A percentile compares a stretch with the other conserved stretches of the same genome.
These are phyloP conservation scores for Lachancea fermentati DNA, from an alignment of 805 yeast genomes.

Conservation along the genomic window DNA sequence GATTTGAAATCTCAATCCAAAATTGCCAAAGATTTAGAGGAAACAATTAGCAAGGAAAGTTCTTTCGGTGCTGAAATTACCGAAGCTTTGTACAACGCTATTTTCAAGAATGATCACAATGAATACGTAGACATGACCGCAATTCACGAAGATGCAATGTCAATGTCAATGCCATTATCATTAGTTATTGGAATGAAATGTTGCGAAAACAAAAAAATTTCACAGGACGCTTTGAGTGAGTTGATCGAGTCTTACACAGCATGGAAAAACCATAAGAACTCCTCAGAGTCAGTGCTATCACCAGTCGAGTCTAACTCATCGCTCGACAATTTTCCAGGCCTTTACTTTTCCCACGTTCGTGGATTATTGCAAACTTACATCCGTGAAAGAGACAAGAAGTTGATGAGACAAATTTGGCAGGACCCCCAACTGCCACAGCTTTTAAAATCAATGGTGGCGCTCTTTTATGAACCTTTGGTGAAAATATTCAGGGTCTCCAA, in stretches of 20 bases:
- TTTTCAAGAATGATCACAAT: conserved; percentile 32
- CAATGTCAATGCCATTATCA: conserved; percentile 24
- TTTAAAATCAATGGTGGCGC: conserved; percentile 63
- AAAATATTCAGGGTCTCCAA: conserved; percentile 61
- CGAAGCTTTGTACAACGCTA: conserved; percentile 27
- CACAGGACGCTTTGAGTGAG: conserved; percentile 22
- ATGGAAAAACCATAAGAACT: conserved; percentile 22
- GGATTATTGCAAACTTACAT: conserved; percentile 59
- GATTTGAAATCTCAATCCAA: conserved; percentile 61
- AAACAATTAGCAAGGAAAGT: conserved; percentile 29
- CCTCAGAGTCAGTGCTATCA: conserved; percentile 15
- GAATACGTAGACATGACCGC: conserved; percentile 25
- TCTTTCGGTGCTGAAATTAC: conserved; percentile 24
- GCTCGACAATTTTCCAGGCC: conserved; percentile 29
- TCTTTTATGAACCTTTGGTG: conserved; percentile 72
- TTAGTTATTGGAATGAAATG: conserved; percentile 23
- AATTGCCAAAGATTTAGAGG: conserved; percentile 44
- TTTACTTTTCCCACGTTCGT: conserved; percentile 47
- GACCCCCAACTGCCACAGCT: conserved; percentile 78
- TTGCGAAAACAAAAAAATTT: conserved; percentile 15
- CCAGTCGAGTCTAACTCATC: conserved; percentile 12
- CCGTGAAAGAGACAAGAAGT: conserved; percentile 68
- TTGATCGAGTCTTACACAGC: conserved; percentile 26
- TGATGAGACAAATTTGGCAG: conserved; percentile 73
- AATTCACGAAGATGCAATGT: conserved; percentile 30